Evolutionary conservation across 2,329 filamentous ascomycete species (phyloP).

Genomic region (Tolypocladium paradoxum): DNA sequence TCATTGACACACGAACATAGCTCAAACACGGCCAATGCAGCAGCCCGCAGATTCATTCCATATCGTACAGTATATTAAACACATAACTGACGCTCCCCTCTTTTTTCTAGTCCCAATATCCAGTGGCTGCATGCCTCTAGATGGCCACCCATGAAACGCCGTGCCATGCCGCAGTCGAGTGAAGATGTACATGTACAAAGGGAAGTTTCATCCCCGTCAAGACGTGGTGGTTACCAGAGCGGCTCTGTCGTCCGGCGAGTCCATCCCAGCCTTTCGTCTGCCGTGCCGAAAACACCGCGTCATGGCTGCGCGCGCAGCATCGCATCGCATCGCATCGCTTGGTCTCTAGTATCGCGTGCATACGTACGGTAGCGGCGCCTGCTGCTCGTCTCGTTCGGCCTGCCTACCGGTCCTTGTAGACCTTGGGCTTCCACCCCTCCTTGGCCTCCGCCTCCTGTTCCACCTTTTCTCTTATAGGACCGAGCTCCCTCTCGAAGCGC

Average conservation of each 20-base stretch:
- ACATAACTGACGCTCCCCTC: constrained; percentile 2
- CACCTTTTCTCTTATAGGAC: constrained; percentile 58
- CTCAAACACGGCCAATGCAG: background rate
- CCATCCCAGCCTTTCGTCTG: background rate
- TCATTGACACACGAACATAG: background rate
- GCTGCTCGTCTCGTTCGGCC: background rate
- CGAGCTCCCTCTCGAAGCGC: constrained; percentile 78
- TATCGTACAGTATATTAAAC: constrained; percentile 9
- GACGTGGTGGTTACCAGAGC: background rate
- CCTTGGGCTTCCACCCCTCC: constrained; percentile 87
- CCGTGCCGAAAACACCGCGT: background rate
- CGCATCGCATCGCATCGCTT: background rate
- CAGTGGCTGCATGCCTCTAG: constrained; percentile 16
- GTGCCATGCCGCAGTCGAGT: constrained; percentile 43
- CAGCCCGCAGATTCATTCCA: background rate
- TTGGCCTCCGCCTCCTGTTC: constrained; percentile 68
- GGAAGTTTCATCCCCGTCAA: constrained; percentile 7
- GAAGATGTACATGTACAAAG: constrained; percentile 37
- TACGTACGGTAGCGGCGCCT: background rate
- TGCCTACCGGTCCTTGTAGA: constrained; percentile 71
- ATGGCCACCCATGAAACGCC: constrained; percentile 30
- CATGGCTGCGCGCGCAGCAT: background rate
- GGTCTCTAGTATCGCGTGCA: background rate
- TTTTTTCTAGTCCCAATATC: constrained; percentile 14
- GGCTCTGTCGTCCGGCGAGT: background rate